Conservation (phyloP, 2,329 filamentous ascomycete species). For the Ophiostoma quercus region DNA sequence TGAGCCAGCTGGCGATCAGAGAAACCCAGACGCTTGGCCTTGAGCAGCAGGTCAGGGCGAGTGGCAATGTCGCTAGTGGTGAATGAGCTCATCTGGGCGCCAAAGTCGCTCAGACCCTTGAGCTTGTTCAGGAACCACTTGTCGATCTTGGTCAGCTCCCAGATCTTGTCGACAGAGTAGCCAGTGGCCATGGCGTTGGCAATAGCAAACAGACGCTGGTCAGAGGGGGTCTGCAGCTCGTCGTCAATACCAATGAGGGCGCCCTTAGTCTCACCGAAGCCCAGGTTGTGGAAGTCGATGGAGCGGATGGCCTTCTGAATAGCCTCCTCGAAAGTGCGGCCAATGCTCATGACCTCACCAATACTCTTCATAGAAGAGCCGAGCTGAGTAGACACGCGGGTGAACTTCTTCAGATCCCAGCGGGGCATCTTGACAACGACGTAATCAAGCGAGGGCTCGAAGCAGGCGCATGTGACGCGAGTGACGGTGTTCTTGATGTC, state of each 20-base stretch:
- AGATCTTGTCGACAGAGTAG: conserved; percentile 93
- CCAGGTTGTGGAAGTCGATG: conserved; percentile 91
- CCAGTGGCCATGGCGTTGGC: conserved; percentile 95
- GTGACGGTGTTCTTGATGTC: conserved; percentile 96
- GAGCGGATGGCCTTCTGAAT: conserved; percentile 97
- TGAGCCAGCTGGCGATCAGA: conserved; percentile 88
- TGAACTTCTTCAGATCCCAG: conserved; percentile 99
- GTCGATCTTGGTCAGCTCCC: conserved; percentile 97
- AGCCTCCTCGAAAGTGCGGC: conserved; percentile 92
- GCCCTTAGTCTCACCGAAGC: conserved; percentile 77
- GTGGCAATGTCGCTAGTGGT: conserved; percentile 59
- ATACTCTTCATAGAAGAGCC: conserved; percentile 99
- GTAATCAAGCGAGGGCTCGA: conserved; percentile 96
- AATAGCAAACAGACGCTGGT: conserved; percentile 94
- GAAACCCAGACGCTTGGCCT: conserved; percentile 92
- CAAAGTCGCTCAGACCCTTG: conserved; percentile 85
- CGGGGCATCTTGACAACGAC: conserved; percentile 98
- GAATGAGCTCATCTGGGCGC: conserved; percentile 68
- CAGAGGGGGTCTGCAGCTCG: conserved; percentile 93
- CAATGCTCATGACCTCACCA: conserved; percentile 98
- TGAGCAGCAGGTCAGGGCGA: conserved; percentile 61
- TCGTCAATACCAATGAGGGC: conserved; percentile 94
- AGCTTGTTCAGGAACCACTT: conserved; percentile 96
- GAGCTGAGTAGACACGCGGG: conserved; percentile 87
- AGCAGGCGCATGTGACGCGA: conserved; percentile 92